These are phyloP conservation scores for Sporisorium sorghi DNA, from an alignment of 1,284 basidiomycete genomes.

Conservation along the genomic window DNA sequence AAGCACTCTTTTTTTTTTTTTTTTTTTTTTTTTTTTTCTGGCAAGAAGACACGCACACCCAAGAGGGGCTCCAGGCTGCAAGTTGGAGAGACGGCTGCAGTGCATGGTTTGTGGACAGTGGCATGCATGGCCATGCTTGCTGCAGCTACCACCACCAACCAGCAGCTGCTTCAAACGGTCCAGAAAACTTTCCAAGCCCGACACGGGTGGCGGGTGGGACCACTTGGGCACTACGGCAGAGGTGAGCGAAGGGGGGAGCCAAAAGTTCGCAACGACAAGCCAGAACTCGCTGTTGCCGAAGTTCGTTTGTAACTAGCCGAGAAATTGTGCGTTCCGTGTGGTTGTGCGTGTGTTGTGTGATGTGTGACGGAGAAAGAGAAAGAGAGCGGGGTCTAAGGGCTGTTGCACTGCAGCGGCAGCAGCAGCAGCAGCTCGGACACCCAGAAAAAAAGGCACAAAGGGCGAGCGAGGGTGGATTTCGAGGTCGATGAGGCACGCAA, in stretches of 20 bases:
- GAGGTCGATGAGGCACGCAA: slow-evolving; percentile 3
- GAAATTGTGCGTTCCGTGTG: slow-evolving; percentile 6
- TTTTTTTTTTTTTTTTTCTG: no score
- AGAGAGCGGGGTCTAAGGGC: background rate
- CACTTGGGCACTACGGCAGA: background rate
- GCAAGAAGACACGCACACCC: background rate
- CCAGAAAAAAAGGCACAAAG: background rate
- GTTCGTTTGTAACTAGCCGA: slow-evolving; percentile 6
- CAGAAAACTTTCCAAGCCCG: slow-evolving; percentile 5
- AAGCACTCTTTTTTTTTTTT: background rate
- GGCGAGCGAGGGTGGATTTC: no score
- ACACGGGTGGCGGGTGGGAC: slow-evolving; percentile 1
- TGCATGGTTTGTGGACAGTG: background rate
- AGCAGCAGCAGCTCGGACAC: no score
- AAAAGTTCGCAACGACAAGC: background rate
- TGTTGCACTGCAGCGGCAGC: background rate
- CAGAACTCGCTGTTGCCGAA: slow-evolving; percentile 3
- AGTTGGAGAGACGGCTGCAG: slow-evolving; percentile 14
- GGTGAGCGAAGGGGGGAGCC: background rate
- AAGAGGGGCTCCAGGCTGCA: slow-evolving; percentile 22
- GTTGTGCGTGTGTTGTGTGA: no score
- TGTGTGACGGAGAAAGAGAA: slow-evolving; percentile 1
- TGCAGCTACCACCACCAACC: no score
- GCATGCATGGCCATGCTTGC: no score
- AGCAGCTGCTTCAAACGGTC: background rate